A percentile compares a stretch with the other conserved stretches of the same genome.
Conservation (phyloP, 2,329 filamentous ascomycete species). For the Reticulascus tulasneorum region DNA sequence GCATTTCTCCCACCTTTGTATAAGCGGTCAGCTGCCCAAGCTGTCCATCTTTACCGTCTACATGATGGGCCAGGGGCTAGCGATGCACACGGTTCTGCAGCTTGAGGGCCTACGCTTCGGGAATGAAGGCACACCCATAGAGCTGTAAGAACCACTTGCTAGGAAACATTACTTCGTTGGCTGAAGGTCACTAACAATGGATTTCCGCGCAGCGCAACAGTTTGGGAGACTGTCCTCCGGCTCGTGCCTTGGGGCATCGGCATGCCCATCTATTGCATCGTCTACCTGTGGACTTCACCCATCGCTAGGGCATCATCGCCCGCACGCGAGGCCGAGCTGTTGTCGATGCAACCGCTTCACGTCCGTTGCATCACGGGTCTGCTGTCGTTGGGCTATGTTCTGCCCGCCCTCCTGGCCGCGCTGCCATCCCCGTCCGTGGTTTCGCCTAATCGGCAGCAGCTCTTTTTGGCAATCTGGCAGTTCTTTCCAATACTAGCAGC, state of each 20-base stretch:
- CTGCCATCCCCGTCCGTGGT: conserved; percentile 14
- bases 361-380: conserved; percentile 7
- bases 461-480: conserved; percentile 18
- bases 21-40: conserved; percentile 8
- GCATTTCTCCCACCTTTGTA: conserved; percentile 14
- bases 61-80: conserved; percentile 16
- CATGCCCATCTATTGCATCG: conserved; percentile 18
- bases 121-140: conserved; percentile 15
- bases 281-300: conserved; percentile 17
- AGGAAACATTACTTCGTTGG: background rate
- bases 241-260: conserved; percentile 17
- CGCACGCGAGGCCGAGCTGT: conserved; percentile 1
- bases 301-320: conserved; percentile 2
- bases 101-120: conserved; percentile 16
- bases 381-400: conserved; percentile 13
- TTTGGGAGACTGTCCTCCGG: conserved; percentile 20
- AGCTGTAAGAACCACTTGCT: conserved; percentile 7
- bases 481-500: conserved; percentile 17
- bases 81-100: conserved; percentile 15
- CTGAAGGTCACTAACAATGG: background rate
- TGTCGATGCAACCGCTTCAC: conserved; percentile 13
- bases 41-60: conserved; percentile 16
- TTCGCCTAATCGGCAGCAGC: conserved; percentile 13
- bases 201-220: conserved; percentile 7
- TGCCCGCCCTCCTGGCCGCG: conserved; percentile 14